A percentile compares a stretch with the other conserved stretches of the same genome.
phyloP scores from a whole-genome alignment of 495 filamentous ascomycete species.

The Pseudomonodictys pantanalensis region DNA sequence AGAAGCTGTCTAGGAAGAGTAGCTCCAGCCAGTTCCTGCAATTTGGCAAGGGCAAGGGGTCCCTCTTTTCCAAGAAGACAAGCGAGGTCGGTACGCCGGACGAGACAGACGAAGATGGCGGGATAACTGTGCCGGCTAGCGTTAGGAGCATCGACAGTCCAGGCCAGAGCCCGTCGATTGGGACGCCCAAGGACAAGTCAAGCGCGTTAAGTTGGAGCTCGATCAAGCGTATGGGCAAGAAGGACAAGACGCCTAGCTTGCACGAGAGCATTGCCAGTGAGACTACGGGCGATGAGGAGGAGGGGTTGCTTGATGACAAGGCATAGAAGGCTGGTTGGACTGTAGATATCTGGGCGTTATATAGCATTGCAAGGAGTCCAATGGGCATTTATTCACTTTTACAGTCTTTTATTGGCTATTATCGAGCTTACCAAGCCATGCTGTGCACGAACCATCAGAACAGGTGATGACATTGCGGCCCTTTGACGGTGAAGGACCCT shows the following conservation, averaged over 20 bases:
- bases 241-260: conserved; percentile 34
- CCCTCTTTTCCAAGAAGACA: conserved; percentile 30
- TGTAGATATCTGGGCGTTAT: too few species aligned
- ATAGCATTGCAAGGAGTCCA: too few species aligned
- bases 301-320: too few species aligned
- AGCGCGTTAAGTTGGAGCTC: conserved; percentile 35
- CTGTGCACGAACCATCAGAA: too few species aligned
- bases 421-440: too few species aligned
- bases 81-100: conserved; percentile 21
- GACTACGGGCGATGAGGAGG: conserved; percentile 31
- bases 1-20: conserved; percentile 41
- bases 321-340: too few species aligned
- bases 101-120: conserved; percentile 29
- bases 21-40: conserved; percentile 38
- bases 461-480: too few species aligned
- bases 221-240: conserved; percentile 33
- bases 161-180: conserved; percentile 24
- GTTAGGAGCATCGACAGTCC: conserved; percentile 19
- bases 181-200: conserved; percentile 26
- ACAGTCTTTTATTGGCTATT: too few species aligned
- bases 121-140: too few species aligned
- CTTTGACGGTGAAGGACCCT: not conserved
- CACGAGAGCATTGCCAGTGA: conserved; percentile 36
- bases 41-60: conserved; percentile 36
- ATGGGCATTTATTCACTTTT: too few species aligned